These are phyloP conservation scores for Eustoma russellianum DNA, from an alignment of 257 asterid species.

Conservation along the genomic window DNA sequence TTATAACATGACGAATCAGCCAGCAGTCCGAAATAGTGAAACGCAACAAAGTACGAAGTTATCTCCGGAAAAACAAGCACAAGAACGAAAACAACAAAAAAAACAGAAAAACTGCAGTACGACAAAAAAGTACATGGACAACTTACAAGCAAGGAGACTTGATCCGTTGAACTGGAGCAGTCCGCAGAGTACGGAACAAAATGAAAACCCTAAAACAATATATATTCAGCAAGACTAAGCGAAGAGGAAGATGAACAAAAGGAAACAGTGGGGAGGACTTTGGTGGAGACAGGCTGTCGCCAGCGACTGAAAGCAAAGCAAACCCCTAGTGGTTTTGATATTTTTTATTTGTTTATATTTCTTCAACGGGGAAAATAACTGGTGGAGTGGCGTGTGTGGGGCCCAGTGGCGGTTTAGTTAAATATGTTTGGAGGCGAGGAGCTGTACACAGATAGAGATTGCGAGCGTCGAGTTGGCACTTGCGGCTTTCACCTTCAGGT, in stretches of 20 bases:
- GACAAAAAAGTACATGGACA: constrained; percentile 14
- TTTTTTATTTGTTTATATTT: too few species aligned
- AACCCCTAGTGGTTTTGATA: too few species aligned
- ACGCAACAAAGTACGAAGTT: too few species aligned
- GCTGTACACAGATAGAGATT: constrained; percentile 36
- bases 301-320: constrained; percentile 48
- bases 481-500: constrained; percentile 19
- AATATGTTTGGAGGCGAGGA: background rate
- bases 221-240: constrained; percentile 12
- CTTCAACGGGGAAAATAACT: constrained; percentile 7
- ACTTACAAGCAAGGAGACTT: constrained; percentile 23
- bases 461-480: constrained; percentile 3
- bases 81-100: too few species aligned
- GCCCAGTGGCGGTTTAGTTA: too few species aligned
- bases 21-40: too few species aligned
- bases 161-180: constrained; percentile 8
- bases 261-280: constrained; percentile 29
- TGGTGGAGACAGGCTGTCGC: constrained; percentile 86
- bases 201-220: constrained; percentile 1
- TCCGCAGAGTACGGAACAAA: constrained; percentile 16
- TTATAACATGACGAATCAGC: too few species aligned
- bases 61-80: too few species aligned
- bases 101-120: too few species aligned
- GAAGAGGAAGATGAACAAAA: constrained; percentile 11
- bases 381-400: too few species aligned